Conservation (phyloP, 805 yeast species). For the Millerozyma miso region DNA sequence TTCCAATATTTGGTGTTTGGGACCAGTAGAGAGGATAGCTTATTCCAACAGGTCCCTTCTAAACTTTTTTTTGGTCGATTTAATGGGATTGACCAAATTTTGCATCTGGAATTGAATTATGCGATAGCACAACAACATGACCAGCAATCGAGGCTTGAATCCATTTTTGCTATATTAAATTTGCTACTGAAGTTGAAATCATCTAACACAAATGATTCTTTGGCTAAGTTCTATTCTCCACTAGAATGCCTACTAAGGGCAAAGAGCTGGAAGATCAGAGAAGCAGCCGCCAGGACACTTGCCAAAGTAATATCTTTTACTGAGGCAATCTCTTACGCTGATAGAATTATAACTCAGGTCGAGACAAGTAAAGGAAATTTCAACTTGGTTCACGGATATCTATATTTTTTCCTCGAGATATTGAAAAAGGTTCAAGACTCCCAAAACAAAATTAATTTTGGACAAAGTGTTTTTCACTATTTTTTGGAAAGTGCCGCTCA, state of each 20-base stretch:
- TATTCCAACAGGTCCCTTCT: conserved; percentile 43
- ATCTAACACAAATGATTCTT: conserved; percentile 42
- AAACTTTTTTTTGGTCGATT: conserved; percentile 68
- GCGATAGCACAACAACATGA: conserved; percentile 18
- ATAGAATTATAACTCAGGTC: conserved; percentile 25
- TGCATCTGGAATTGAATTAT: conserved; percentile 40
- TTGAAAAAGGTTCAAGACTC: conserved; percentile 7
- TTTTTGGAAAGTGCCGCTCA: neutral
- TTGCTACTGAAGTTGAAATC: conserved; percentile 66
- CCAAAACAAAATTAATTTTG: neutral
- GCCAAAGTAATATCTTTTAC: conserved; percentile 39
- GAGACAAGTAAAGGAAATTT: neutral
- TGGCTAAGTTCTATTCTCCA: conserved; percentile 9
- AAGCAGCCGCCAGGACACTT: conserved; percentile 73
- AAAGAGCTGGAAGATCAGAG: conserved; percentile 78
- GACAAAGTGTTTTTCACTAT: too few relatives aligned
- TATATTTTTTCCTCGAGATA: conserved; percentile 38
- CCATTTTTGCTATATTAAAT: conserved; percentile 71
- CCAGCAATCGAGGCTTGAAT: conserved; percentile 42
- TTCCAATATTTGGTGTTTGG: conserved; percentile 80
- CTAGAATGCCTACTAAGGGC: conserved; percentile 45
- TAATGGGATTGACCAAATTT: conserved; percentile 45
- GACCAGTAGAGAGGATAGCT: conserved; percentile 37
- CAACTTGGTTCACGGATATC: conserved; percentile 48
- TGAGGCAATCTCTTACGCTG: conserved; percentile 13